Percentiles rank a stretch among this genome's conserved stretches.
phyloP scores from a whole-genome alignment of 805 yeast species.

The Candida broadrunensis region DNA sequence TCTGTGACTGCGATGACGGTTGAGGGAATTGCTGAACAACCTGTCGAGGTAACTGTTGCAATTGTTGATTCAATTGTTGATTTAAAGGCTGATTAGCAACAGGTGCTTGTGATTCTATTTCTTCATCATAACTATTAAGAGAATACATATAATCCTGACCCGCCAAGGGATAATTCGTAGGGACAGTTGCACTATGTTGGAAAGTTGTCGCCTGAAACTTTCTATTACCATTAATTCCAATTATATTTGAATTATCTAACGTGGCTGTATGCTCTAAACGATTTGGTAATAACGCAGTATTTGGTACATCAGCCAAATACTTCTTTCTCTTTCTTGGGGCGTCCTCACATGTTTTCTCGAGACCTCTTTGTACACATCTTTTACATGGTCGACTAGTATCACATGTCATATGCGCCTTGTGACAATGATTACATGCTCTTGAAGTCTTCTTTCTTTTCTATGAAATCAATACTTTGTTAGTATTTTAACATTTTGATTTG shows the following conservation, averaged over 20 bases:
- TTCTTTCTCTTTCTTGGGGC: constrained; percentile 87
- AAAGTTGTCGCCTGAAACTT: constrained; percentile 11
- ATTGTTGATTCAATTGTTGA: neutral
- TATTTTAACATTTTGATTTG: too few relatives aligned
- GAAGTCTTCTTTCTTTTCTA: constrained; percentile 61
- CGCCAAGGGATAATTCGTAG: neutral
- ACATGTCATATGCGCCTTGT: constrained; percentile 88
- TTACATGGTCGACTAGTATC: constrained; percentile 81
- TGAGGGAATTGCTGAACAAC: constrained; percentile 5
- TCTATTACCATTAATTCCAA: neutral
- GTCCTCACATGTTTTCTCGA: constrained; percentile 72
- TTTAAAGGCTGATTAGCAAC: neutral
- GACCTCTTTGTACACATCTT: constrained; percentile 69
- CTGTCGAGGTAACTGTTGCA: neutral
- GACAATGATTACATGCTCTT: constrained; percentile 90
- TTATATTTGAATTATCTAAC: neutral
- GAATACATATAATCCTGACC: constrained; percentile 1
- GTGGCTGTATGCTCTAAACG: constrained; percentile 1
- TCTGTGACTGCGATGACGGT: neutral
- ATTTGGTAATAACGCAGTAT: constrained; percentile 11
- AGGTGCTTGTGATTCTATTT: neutral
- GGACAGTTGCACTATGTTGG: constrained; percentile 11
- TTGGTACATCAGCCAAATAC: constrained; percentile 64
- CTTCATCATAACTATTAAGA: constrained; percentile 4
- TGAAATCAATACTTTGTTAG: too few relatives aligned